Evolutionary conservation across 202 grass and related monocot genomes (phyloP), one percentile per base, ranked within the genome.

Genomic region (Panicum virgatum): DNA sequence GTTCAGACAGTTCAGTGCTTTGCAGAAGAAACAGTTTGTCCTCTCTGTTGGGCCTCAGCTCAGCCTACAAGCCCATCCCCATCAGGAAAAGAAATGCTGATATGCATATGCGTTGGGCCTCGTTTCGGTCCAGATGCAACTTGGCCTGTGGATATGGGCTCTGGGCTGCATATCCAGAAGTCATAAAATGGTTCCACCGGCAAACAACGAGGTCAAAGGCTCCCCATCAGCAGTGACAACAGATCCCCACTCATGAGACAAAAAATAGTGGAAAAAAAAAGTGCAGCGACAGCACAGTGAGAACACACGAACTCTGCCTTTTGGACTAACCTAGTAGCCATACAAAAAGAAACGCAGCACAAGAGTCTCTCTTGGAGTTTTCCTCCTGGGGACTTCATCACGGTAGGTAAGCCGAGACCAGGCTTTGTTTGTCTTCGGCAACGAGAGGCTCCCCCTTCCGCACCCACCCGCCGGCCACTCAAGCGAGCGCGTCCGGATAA

Each of bases 311-410:
- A 64, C 22, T n/a, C 25, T 46, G 8, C 57, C 54, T 27, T 59
- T 50, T 58, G 48, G 19, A 72, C 62, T 78, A 78, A 23, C 62
- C 66, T 59, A 51, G 14, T 66, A 51, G n/a, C 60, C 25, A 26
- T 7, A 59, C 3, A 34, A 75, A 75, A 44, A 80, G 36, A 10
- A 43, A 3, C 27, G 16, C 66, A 77, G 43, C 69, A 72, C 10
- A 51, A 46, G 62, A 39, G 10, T 26, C 50, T 11, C 20, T 9
- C 27, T 69, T 14, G 68, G 64, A 84, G 27, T 56, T 74, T 72
- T 62, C 20, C 69, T 76, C 32, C 2, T 20, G 43, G 22, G 80
- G 18, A 65, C n/a, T 11, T 27, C 8, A 13, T 27, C 8, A 14
- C 20, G 48, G 39, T 36, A 61, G 0, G 22, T 62, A 62, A 32